Evolutionary conservation across 1,284 basidiomycete species (phyloP).

Genomic region (Papiliotrema nemorosa): DNA sequence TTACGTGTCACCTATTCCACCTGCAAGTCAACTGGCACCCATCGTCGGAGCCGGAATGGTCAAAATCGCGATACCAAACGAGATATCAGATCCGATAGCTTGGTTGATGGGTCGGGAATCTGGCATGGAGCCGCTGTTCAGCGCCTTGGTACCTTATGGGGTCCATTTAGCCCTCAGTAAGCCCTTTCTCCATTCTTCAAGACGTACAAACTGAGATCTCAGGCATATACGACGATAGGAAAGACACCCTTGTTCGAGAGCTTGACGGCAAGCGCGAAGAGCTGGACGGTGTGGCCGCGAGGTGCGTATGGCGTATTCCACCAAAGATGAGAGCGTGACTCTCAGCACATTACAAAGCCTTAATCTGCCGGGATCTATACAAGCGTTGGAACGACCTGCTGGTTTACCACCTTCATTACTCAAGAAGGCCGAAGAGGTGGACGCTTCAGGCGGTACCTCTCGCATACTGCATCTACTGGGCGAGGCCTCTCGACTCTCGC

Average conservation of each 20-base stretch:
- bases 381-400: constrained; percentile 80
- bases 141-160: constrained; percentile 78
- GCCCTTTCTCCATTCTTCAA: constrained; percentile 27
- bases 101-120: constrained; percentile 51
- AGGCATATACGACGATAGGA: constrained; percentile 87
- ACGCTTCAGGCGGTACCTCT: constrained; percentile 68
- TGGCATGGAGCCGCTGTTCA: constrained; percentile 65
- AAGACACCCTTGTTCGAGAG: constrained; percentile 66
- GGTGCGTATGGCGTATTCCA: constrained; percentile 53
- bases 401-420: constrained; percentile 85
- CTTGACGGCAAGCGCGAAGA: constrained; percentile 63
- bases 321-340: constrained; percentile 5
- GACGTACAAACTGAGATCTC: not conserved
- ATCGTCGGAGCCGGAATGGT: constrained; percentile 71
- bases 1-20: constrained; percentile 83
- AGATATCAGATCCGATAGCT: constrained; percentile 59
- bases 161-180: constrained; percentile 81
- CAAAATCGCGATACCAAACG: constrained; percentile 59
- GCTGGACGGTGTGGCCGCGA: constrained; percentile 62
- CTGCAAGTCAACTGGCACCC: constrained; percentile 63
- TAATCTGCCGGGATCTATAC: constrained; percentile 79
- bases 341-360: constrained; percentile 65
- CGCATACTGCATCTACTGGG: constrained; percentile 69
- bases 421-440: constrained; percentile 80
- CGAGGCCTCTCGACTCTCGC: constrained; percentile 66